Evolutionary conservation across 1,284 basidiomycete species (phyloP), one percentile per base, ranked within the genome.

Genomic region (Amylostereum areolatum): DNA sequence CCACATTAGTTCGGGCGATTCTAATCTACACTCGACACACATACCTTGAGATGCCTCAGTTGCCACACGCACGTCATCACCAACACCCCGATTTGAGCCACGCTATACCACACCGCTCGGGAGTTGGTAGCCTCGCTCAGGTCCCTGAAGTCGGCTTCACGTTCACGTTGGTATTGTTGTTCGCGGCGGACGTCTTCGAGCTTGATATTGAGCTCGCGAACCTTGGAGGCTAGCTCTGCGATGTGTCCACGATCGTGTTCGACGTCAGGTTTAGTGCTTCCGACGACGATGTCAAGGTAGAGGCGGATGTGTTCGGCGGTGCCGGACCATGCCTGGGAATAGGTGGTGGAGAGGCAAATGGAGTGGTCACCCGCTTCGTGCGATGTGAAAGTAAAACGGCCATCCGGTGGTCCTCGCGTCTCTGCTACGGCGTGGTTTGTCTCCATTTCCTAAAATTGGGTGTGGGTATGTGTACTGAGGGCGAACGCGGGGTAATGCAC

Each of bases 161-260:
- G 75, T 66, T 99, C 96, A 41, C 97, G 79, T 73, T 99, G 95
- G 65, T 97, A 99, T 66, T 97, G 92, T 72, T 99, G 97, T 69
- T 99, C 97, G 40, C 92, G 78, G 49, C 92, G 77, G 56, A 99
- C 89, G 62, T 97, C 94, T 63, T 91, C 86, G 47, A 99, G 74
- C 66, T 94, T 95, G 57, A 83, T 78, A 69, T 98, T 99, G 50
- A 99, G 74, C 57, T 98, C 95, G 31, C 91, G 81, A 42, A 99
- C 79, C 65, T 92, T 93, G 47, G 79, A 68, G 0, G 94, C 86
- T 34, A 99, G 76, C 59, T 94, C 90, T 2, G 85, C 85, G 40
- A 98, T 84, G 68, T 98, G 96, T 9, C 80, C 80, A 12, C 87
- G 76, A 70, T 97, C 93, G 54, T 89, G 87, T 53, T 92, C 86